A percentile compares a stretch with the other conserved stretches of the same genome.
Evolutionary conservation across 2,329 filamentous ascomycete species (phyloP).

Genomic region (Aspergillus quadrilineatus): DNA sequence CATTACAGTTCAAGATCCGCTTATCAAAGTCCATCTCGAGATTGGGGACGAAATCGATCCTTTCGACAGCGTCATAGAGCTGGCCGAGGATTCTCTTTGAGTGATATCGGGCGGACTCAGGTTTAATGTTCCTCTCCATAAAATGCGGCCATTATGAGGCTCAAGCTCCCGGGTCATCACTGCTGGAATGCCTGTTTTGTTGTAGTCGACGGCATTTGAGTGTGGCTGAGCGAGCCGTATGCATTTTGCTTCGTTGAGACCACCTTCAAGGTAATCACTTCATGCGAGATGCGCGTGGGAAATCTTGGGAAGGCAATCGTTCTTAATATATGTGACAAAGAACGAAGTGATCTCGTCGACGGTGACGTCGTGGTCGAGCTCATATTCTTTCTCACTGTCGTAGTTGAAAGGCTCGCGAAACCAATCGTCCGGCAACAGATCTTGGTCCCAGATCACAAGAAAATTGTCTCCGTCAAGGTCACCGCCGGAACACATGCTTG

Average conservation of each 20-base stretch:
- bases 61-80: constrained; percentile 75
- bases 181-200: constrained; percentile 82
- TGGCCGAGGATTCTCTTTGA: constrained; percentile 73
- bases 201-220: constrained; percentile 89
- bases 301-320: constrained; percentile 76
- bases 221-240: constrained; percentile 75
- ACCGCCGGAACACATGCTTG: constrained; percentile 93
- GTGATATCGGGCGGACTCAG: constrained; percentile 55
- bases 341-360: constrained; percentile 75
- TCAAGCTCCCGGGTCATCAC: constrained; percentile 61
- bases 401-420: constrained; percentile 79
- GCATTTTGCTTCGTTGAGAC: constrained; percentile 70
- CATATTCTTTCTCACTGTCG: constrained; percentile 55
- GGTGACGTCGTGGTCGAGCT: constrained; percentile 62
- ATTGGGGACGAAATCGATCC: constrained; percentile 69
- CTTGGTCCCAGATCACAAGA: constrained; percentile 84
- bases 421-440: constrained; percentile 68
- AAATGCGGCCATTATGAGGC: constrained; percentile 79
- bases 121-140: constrained; percentile 66
- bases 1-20: constrained; percentile 65
- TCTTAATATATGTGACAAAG: constrained; percentile 91
- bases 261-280: constrained; percentile 63
- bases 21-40: constrained; percentile 72
- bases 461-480: constrained; percentile 97
- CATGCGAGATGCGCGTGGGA: constrained; percentile 78